Evolutionary conservation across 192 early-diverging fungal species (phyloP).

Genomic region (Coemansia sp.): DNA sequence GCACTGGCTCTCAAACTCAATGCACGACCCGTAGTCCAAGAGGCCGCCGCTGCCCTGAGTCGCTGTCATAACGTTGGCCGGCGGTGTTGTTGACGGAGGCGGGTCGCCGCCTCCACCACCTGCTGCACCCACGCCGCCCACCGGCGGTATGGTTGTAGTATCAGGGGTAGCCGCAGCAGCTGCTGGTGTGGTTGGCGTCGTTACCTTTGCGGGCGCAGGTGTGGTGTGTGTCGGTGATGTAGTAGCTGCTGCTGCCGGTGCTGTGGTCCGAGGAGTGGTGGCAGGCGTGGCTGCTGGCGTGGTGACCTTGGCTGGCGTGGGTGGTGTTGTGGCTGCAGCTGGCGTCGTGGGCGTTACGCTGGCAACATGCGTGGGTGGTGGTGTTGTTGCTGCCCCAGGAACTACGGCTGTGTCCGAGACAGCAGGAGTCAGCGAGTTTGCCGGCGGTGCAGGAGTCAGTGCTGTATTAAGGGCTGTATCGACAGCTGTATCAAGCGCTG

Average conservation of each 20-base stretch:
- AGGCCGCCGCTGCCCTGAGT: slow-evolving; percentile 40
- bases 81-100: slow-evolving; percentile 7
- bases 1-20: slow-evolving; percentile 50
- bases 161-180: background rate
- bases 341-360: background rate
- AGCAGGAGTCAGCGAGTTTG: slow-evolving; percentile 8
- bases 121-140: slow-evolving; percentile 20
- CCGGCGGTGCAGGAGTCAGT: background rate
- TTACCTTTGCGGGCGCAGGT: background rate
- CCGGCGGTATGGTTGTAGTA: background rate
- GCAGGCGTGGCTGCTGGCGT: background rate
- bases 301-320: background rate
- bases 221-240: slow-evolving; percentile 5
- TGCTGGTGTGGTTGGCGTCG: slow-evolving; percentile 4
- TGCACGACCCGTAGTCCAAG: slow-evolving; percentile 43
- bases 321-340: slow-evolving; percentile 12
- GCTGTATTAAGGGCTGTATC: background rate
- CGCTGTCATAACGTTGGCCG: slow-evolving; percentile 40
- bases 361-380: background rate
- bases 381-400: background rate
- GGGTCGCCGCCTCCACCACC: slow-evolving; percentile 36
- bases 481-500: background rate
- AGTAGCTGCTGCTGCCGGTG: background rate
- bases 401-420: background rate
- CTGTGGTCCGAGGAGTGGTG: background rate